These are phyloP conservation scores for Alternaria arbusti DNA, from an alignment of 2,329 filamentous ascomycete genomes.

Conservation along the genomic window DNA sequence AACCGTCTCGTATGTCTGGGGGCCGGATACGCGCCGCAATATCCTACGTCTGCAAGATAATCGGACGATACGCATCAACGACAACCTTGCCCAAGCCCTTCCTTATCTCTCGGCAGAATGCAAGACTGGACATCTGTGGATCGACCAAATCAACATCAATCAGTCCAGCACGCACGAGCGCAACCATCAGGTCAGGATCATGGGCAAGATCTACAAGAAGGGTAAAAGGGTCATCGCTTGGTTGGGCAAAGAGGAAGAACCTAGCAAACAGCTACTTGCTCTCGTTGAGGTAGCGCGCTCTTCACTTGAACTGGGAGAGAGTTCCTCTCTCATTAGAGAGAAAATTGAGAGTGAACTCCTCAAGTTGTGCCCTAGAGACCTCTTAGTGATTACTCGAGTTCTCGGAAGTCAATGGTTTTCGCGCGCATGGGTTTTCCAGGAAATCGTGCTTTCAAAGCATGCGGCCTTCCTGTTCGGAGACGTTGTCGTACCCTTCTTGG, in stretches of 20 bases:
- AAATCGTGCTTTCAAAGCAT: too few species aligned
- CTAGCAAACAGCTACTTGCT: accelerated
- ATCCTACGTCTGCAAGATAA: not conserved
- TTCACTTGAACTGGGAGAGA: too few species aligned
- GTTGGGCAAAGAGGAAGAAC: accelerated
- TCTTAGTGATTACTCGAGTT: too few species aligned
- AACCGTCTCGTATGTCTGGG: not conserved
- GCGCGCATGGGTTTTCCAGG: too few species aligned
- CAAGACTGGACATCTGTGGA: not conserved
- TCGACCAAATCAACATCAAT: not conserved
- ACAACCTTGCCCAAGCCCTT: not conserved
- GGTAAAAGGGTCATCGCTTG: not conserved
- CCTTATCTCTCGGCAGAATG: not conserved
- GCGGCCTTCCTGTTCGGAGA: too few species aligned
- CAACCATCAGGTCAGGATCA: not conserved
- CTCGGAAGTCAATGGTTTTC: too few species aligned
- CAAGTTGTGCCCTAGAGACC: accelerated
- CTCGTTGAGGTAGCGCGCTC: not conserved
- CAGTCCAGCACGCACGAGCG: not conserved
- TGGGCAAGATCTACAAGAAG: not conserved
- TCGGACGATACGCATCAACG: not conserved
- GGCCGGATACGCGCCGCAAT: not conserved
- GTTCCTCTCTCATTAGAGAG: accelerated
- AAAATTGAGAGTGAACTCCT: too few species aligned
- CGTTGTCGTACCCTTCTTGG: too few species aligned